Percentiles rank a stretch among this genome's conserved stretches.
phyloP scores from a whole-genome alignment of 345 rosid species.

The Geranium brycei region DNA sequence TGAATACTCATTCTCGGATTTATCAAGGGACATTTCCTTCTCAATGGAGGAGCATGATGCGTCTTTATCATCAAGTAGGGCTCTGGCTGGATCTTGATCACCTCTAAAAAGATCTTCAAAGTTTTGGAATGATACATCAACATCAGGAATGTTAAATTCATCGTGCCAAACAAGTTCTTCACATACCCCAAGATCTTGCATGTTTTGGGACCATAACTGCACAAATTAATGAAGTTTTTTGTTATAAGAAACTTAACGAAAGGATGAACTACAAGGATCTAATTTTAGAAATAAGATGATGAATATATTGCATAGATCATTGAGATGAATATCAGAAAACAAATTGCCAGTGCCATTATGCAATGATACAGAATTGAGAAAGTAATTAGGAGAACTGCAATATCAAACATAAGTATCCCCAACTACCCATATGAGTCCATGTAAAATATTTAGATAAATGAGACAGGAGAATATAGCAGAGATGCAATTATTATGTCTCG shows the following conservation, averaged over 20 bases:
- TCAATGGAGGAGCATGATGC: conserved; percentile 23
- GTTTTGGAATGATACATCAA: conserved; percentile 58
- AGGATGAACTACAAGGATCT: not conserved
- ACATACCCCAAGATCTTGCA: conserved; percentile 82
- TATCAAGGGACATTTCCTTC: conserved; percentile 22
- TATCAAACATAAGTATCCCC: not conserved
- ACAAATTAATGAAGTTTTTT: conserved; percentile 7
- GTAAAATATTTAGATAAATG: not conserved
- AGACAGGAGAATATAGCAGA: not conserved
- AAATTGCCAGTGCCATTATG: not conserved
- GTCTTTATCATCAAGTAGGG: conserved; percentile 21
- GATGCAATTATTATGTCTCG: not conserved
- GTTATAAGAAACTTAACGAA: conserved; percentile 3
- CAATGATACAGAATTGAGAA: not conserved
- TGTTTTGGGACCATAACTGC: conserved; percentile 72
- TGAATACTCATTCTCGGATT: conserved; percentile 16
- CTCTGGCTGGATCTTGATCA: conserved; percentile 32
- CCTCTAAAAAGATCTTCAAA: conserved; percentile 70
- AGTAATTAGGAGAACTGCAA: not conserved
- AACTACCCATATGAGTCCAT: not conserved
- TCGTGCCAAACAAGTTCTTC: conserved; percentile 43
- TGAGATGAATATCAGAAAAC: conserved; percentile 4
- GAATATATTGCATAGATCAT: conserved; percentile 2
- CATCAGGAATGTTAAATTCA: conserved; percentile 64
- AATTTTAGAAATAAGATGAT: not conserved